Evolutionary conservation across 139 green algal genomes (phyloP).

Genomic region (Chlamydomonas sphaeroides): DNA sequence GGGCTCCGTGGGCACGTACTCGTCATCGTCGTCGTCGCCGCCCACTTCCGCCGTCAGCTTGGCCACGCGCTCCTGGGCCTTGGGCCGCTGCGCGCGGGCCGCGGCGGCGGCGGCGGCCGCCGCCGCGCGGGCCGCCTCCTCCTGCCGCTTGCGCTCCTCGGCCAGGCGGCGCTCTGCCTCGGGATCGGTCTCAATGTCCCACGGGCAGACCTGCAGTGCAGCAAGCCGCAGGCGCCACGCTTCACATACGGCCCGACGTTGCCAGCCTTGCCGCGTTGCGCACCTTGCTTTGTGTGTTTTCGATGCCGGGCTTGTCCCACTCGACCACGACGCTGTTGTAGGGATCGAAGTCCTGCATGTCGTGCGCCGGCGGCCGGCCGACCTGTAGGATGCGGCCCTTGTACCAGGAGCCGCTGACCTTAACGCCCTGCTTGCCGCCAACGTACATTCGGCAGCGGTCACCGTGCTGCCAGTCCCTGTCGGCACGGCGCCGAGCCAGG

Average conservation of each 20-base stretch:
- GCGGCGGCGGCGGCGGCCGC: conserved; percentile 22
- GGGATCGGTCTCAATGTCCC: conserved; percentile 85
- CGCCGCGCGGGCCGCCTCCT: conserved; percentile 18
- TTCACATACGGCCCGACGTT: too few relatives aligned
- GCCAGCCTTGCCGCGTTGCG: too few relatives aligned
- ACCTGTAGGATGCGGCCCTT: conserved; percentile 69
- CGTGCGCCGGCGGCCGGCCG: not conserved
- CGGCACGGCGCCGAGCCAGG: conserved; percentile 2
- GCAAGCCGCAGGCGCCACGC: too few relatives aligned
- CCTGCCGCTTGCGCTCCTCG: conserved; percentile 30
- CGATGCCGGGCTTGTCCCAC: conserved; percentile 61
- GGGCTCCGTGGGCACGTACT: conserved; percentile 25
- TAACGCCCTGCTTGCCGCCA: conserved; percentile 64
- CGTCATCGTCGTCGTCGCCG: conserved; percentile 36
- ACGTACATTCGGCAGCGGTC: conserved; percentile 86
- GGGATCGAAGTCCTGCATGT: conserved; percentile 72
- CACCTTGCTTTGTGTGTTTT: conserved; percentile 27
- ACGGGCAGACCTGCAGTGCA: conserved; percentile 72
- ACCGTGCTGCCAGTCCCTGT: conserved; percentile 68
- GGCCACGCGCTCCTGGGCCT: conserved; percentile 38
- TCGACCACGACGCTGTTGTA: conserved; percentile 80
- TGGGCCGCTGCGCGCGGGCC: conserved; percentile 47
- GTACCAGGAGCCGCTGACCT: conserved; percentile 74
- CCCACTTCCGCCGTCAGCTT: conserved; percentile 38
- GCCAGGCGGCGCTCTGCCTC: conserved; percentile 64